phyloP scores from a whole-genome alignment of 1,139 yeast species.

The Geotrichum australiense region DNA sequence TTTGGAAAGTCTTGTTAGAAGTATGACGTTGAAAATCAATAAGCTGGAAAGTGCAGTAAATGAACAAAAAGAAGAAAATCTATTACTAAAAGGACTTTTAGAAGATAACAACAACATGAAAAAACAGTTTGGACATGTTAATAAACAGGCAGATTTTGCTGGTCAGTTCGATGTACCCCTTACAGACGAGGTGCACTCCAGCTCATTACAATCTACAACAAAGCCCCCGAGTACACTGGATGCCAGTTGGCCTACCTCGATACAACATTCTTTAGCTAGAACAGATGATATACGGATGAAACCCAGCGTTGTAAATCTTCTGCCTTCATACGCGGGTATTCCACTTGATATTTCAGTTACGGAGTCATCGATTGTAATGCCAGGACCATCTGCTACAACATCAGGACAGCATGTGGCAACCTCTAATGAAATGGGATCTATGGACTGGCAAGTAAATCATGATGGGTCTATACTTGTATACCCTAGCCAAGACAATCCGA shows the following conservation, averaged over 20 bases:
- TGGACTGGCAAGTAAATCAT: slow-evolving; percentile 8
- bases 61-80: neutral
- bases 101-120: too few relatives aligned
- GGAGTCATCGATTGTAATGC: neutral
- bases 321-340: slow-evolving; percentile 15
- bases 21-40: slow-evolving; percentile 24
- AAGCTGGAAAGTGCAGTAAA: slow-evolving; percentile 17
- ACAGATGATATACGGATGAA: slow-evolving; percentile 19
- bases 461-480: neutral
- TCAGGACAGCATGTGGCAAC: neutral
- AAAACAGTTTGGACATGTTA: too few relatives aligned
- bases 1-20: slow-evolving; percentile 27
- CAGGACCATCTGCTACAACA: neutral
- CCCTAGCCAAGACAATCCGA: neutral
- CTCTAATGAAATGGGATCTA: neutral
- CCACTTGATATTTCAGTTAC: slow-evolving; percentile 6
- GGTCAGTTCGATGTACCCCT: too few relatives aligned
- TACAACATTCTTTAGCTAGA: too few relatives aligned
- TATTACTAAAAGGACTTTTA: neutral
- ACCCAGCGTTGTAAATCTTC: slow-evolving; percentile 19
- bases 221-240: too few relatives aligned
- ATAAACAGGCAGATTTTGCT: too few relatives aligned
- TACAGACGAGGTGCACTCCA: too few relatives aligned
- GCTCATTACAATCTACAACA: too few relatives aligned
- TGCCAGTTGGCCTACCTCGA: too few relatives aligned